Evolutionary conservation across 202 grass and related monocot genomes (phyloP).

Genomic region (Panicum virgatum): DNA sequence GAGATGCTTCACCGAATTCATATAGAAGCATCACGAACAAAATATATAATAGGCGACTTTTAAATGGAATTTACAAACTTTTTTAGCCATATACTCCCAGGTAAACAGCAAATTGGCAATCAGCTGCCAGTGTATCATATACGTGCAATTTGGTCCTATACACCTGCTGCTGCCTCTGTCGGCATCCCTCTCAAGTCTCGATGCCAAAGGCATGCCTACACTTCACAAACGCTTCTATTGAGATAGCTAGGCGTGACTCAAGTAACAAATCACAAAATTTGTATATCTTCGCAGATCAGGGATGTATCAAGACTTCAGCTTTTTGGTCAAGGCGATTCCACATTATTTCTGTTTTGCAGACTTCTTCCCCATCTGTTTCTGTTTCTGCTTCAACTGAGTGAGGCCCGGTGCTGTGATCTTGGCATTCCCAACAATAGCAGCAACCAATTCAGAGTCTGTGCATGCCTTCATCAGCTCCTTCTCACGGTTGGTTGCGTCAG

Average conservation of each 20-base stretch:
- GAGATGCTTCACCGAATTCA: too few species aligned
- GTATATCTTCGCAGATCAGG: neutral
- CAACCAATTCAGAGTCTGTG: slow-evolving; percentile 89
- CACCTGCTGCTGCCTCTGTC: neutral
- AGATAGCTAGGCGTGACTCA: neutral
- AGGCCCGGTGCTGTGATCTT: slow-evolving; percentile 91
- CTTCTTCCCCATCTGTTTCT: slow-evolving; percentile 78
- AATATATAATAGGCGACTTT: neutral
- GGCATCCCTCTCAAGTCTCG: neutral
- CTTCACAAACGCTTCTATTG: slow-evolving; percentile 4
- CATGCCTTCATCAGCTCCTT: slow-evolving; percentile 96
- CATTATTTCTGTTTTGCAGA: slow-evolving; percentile 49
- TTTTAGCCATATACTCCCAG: neutral
- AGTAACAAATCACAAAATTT: slow-evolving; percentile 16
- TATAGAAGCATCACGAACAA: too few species aligned
- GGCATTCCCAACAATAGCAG: slow-evolving; percentile 82
- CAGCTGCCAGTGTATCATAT: neutral
- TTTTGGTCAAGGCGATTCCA: neutral
- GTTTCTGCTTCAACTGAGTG: slow-evolving; percentile 82
- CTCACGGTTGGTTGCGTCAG: slow-evolving; percentile 79
- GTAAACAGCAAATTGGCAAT: neutral
- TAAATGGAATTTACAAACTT: neutral
- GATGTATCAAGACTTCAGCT: slow-evolving; percentile 14
- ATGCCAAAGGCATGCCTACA: slow-evolving; percentile 19
- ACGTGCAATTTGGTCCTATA: neutral